Percentiles rank a stretch among this genome's conserved stretches.
Conservation (phyloP, 768 basidiomycete species). For the Rhodosporidiobolus odoratus region DNA sequence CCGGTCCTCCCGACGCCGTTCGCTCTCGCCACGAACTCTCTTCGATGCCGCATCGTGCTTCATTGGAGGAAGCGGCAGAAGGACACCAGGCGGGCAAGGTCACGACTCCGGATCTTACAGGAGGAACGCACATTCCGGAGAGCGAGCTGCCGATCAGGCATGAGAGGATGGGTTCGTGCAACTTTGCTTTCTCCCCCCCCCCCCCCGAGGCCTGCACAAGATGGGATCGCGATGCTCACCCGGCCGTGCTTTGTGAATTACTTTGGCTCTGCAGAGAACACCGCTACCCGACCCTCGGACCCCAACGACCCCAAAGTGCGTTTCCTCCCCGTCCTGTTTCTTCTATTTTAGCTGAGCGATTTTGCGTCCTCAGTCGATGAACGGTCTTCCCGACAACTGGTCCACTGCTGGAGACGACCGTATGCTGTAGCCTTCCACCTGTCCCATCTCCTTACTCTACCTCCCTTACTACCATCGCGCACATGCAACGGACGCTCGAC, state of each 20-base stretch:
- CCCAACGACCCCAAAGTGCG: slow-evolving; percentile 14
- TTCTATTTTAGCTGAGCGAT: no score
- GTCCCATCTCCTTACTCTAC: background rate
- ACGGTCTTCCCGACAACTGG: slow-evolving; percentile 13
- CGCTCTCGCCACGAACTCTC: slow-evolving; percentile 11
- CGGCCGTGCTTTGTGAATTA: background rate
- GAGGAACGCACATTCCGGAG: slow-evolving; percentile 27
- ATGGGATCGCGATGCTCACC: background rate
- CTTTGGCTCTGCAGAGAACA: background rate
- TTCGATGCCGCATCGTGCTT: slow-evolving; percentile 11
- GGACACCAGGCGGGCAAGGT: background rate
- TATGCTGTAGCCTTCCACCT: background rate
- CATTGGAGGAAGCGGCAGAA: slow-evolving; percentile 18
- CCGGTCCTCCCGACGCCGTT: slow-evolving; percentile 1
- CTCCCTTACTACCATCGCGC: background rate
- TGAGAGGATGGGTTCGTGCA: background rate
- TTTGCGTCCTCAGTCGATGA: slow-evolving; percentile 3
- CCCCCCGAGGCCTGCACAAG: background rate
- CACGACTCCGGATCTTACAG: slow-evolving; percentile 12
- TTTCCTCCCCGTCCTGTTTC: background rate
- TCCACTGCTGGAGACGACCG: slow-evolving; percentile 20
- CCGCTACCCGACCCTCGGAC: slow-evolving; percentile 10
- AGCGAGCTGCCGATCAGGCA: slow-evolving; percentile 9
- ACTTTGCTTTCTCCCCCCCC: background rate
- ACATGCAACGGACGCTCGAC: background rate